Conservation (phyloP, 2,329 filamentous ascomycete genomes). For the Talaromyces islandicus region DNA sequence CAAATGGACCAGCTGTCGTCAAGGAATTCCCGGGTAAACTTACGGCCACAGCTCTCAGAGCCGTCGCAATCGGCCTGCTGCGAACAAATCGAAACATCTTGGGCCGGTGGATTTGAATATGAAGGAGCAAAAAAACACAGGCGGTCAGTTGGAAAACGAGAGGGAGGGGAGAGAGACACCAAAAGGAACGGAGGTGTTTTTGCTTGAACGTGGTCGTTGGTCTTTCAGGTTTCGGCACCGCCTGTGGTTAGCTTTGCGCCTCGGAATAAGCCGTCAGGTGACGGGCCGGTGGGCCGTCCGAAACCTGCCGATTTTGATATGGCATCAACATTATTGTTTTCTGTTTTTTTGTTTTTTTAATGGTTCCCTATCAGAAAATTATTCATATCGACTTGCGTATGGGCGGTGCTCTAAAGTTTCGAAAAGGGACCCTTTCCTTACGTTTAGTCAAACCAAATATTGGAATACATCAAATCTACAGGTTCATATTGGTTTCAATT, state of each 20-base stretch:
- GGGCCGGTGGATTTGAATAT: not conserved
- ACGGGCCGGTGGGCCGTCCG: constrained; percentile 4
- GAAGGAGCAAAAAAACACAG: not conserved
- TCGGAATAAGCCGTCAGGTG: constrained; percentile 13
- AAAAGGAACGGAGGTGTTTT: constrained; percentile 1
- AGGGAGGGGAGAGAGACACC: not conserved
- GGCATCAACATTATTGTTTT: not conserved
- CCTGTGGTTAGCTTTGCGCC: constrained; percentile 1
- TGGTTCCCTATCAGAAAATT: too few species aligned
- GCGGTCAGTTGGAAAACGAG: not conserved
- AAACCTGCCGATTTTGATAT: not conserved
- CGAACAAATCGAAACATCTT: constrained; percentile 83
- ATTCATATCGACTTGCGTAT: too few species aligned
- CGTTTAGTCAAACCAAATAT: too few species aligned
- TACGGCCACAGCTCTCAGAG: constrained; percentile 72
- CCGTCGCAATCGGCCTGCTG: constrained; percentile 72
- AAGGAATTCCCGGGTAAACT: constrained; percentile 24
- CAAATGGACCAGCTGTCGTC: not conserved
- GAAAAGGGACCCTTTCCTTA: too few species aligned
- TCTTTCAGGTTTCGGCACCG: constrained; percentile 1
- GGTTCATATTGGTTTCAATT: too few species aligned
- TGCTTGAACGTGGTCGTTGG: not conserved
- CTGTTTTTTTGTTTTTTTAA: not conserved
- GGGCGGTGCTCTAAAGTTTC: too few species aligned
- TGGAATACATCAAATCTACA: too few species aligned